Percentiles rank a stretch among this genome's conserved stretches.
phyloP scores from a whole-genome alignment of 2,329 filamentous ascomycete genomes.

The Cercospora beticola region DNA sequence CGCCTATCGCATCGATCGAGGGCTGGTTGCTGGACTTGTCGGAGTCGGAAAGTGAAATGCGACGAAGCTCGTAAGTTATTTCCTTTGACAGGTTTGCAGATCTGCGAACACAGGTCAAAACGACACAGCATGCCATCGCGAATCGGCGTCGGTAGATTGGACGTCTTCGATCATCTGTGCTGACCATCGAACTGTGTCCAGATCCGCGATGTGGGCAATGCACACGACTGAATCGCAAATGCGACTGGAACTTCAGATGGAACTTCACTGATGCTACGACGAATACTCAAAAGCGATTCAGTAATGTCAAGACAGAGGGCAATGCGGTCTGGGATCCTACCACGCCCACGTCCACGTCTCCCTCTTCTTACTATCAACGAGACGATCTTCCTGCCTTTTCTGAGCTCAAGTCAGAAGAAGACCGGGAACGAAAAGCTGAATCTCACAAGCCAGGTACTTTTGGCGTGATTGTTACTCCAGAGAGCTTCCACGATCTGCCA shows the following conservation, averaged over 20 bases:
- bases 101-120: conserved; percentile 23
- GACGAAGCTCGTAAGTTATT: conserved; percentile 17
- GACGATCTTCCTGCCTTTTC: conserved; percentile 57
- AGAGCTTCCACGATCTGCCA: conserved; percentile 54
- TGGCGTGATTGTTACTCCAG: conserved; percentile 55
- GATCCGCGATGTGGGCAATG: conserved; percentile 47
- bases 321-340: conserved; percentile 55
- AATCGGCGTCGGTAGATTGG: neutral
- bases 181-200: conserved; percentile 2
- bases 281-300: conserved; percentile 36
- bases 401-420: conserved; percentile 56
- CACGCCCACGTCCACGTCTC: conserved; percentile 11
- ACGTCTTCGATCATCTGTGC: neutral
- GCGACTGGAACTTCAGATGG: conserved; percentile 58
- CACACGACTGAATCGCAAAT: conserved; percentile 55
- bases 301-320: conserved; percentile 51
- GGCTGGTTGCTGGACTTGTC: conserved; percentile 53
- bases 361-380: conserved; percentile 17
- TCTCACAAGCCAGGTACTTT: conserved; percentile 54
- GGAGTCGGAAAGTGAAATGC: conserved; percentile 43
- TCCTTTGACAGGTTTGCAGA: neutral
- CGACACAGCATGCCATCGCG: neutral
- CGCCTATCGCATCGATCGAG: conserved; percentile 55
- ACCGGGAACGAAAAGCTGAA: conserved; percentile 58
- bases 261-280: conserved; percentile 41